Evolutionary conservation across 2,329 filamentous ascomycete genomes (phyloP).

Genomic region (Paraphaeosphaeria minitans): DNA sequence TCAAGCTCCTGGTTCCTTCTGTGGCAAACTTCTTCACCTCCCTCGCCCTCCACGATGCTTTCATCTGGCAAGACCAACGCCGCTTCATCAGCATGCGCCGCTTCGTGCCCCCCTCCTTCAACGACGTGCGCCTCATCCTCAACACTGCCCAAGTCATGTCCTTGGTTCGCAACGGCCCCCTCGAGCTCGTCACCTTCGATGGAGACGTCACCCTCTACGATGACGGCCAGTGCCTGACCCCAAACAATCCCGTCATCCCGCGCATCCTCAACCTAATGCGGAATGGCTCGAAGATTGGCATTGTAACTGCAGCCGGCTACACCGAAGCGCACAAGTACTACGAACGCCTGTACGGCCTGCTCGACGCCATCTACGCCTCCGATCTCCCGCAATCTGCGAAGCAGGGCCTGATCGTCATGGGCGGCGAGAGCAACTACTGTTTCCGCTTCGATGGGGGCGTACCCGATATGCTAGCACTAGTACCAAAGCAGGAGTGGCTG

Average conservation of each 20-base stretch:
- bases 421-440: constrained; percentile 94
- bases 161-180: constrained; percentile 72
- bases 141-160: constrained; percentile 96
- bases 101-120: constrained; percentile 96
- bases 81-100: constrained; percentile 87
- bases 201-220: constrained; percentile 94
- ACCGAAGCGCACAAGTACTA: constrained; percentile 87
- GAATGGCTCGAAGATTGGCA: constrained; percentile 83
- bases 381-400: constrained; percentile 70
- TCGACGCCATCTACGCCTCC: constrained; percentile 75
- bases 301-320: constrained; percentile 96
- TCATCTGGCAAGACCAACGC: constrained; percentile 84
- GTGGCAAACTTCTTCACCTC: constrained; percentile 94
- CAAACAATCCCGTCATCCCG: constrained; percentile 76
- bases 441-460: constrained; percentile 75
- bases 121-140: constrained; percentile 88
- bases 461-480: constrained; percentile 70
- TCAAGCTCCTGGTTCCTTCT: constrained; percentile 87
- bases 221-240: constrained; percentile 77
- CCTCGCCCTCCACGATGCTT: constrained; percentile 84
- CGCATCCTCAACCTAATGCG: constrained; percentile 72
- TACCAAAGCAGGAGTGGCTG: constrained; percentile 70
- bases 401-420: constrained; percentile 85
- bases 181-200: constrained; percentile 93
- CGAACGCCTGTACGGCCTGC: constrained; percentile 80